Evolutionary conservation across 768 basidiomycete genomes (phyloP).

Genomic region (Dioszegia aurantiaca): DNA sequence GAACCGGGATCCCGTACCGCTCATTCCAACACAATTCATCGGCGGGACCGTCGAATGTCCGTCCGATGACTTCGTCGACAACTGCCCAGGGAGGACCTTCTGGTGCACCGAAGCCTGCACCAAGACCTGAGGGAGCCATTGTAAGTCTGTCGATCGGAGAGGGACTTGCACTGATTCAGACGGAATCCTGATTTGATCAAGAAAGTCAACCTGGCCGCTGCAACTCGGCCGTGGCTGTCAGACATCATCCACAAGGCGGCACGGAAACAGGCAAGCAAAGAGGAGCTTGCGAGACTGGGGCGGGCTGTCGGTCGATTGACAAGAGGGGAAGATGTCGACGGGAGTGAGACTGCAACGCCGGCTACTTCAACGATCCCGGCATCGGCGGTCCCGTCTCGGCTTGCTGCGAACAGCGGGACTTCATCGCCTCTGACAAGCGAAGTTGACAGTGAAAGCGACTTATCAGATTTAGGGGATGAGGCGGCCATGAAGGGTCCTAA

Average conservation of each 20-base stretch:
- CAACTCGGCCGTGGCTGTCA: slow-evolving; percentile 39
- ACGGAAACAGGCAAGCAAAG: slow-evolving; percentile 34
- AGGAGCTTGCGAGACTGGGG: slow-evolving; percentile 38
- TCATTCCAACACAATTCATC: no score
- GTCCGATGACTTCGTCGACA: no score
- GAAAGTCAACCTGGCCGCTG: slow-evolving; percentile 41
- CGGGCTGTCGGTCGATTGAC: slow-evolving; percentile 33
- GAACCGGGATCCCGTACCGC: neutral
- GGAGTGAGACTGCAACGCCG: neutral
- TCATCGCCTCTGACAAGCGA: slow-evolving; percentile 4
- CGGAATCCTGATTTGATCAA: slow-evolving; percentile 33
- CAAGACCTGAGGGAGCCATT: slow-evolving; percentile 1
- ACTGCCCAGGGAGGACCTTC: neutral
- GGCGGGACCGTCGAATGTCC: no score
- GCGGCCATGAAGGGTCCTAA: slow-evolving; percentile 34
- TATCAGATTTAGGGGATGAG: slow-evolving; percentile 24
- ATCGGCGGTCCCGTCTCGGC: neutral
- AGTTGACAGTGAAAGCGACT: slow-evolving; percentile 8
- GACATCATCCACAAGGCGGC: slow-evolving; percentile 48
- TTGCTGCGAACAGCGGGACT: neutral
- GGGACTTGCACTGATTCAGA: neutral
- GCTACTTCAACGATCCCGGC: slow-evolving; percentile 5
- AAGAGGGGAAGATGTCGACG: slow-evolving; percentile 33
- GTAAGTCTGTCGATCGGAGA: slow-evolving; percentile 4
- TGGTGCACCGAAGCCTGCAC: neutral